Evolutionary conservation across 2,329 filamentous ascomycete species (phyloP), one percentile per base, ranked within the genome.

Genomic region (Xylaria sp.): DNA sequence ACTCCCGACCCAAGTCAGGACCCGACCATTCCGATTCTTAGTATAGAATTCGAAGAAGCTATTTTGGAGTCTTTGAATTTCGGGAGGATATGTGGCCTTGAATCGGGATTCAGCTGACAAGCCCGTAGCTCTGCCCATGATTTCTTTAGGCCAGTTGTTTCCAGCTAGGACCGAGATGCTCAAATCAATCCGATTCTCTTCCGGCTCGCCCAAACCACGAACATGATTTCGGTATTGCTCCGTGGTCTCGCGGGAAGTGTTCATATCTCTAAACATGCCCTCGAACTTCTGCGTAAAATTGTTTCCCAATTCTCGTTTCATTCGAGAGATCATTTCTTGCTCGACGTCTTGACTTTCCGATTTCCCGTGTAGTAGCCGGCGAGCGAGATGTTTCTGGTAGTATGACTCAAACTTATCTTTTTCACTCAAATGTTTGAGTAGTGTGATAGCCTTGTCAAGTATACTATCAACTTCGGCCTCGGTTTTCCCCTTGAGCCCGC

Each of bases 181-280:
- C 28, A 99, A 86, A 56, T 98, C 96, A 33, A 95, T 89, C 36
- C 86, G 89, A 77, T 87, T 89, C 2, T 85, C 83, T 82, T 86
- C 76, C 20, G 81, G 78, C 79, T 89, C 80, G 79, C 87, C 80
- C 12, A 88, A 80, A 36, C 80, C 82, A 36, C 82, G 80, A 56
- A 89, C 89, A 71, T 95, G 89, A 18, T 88, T 86, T 72, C 91
- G 91, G 82, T 97, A 98, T 65, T 88, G 89, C 13, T 89, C 82
- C 0, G 92, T 94, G 31, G 98, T 86, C 72, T 97, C 95, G 64
- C 91, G 90, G 0, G 94, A 98, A 13, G 94, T 90, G 18, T 91
- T 89, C 88, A 98, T 94, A 77, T 99, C 96, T 81, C 94, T 94
- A 84, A 99, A 98, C 94, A 99, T 98, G 72, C 94, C 92, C 78